Evolutionary conservation across 306 rosid genomes (phyloP), one percentile per base, ranked within the genome.

Genomic region (Bauhinia variegata): DNA sequence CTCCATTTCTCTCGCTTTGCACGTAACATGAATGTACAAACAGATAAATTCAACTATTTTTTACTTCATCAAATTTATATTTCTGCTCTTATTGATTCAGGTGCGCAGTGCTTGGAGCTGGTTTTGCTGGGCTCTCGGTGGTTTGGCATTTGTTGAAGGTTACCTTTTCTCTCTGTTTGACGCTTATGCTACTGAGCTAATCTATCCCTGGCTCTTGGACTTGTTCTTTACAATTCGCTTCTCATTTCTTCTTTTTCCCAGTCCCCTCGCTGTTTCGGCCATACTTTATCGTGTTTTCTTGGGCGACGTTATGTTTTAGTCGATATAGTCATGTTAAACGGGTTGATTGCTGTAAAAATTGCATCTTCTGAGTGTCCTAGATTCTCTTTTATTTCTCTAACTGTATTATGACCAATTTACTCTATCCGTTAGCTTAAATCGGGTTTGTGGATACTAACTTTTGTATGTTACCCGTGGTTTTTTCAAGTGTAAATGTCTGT

Each of bases 21-120:
- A 1, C 48, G 44, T 13, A 18, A 23, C 28, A 8, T 47, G 2
- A 23, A 53, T 16, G 2, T 11, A 12, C 53, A 19, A 32, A 15
- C 39, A 15, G 12, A 7, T 32, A 70, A 23, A 23, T 23, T 23
- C 2, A 23, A 2, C 28, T 23, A 23, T 2, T 37, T 11, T 38
- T 38, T 14, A 9, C 59, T 64, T 28, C 13, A 4, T 7, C 31
- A 13, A 11, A 2, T 18, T 11, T 11, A 5, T 34, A 0, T 66
- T 13, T 50, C 34, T 3, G 7, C 57, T 61, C 19, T 57, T 31
- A 11, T 50, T 63, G 68, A 14, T 71, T 63, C 68, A 68, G 93
- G 74, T 92, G 72, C 60, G 96, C 96, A 3, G 96, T 92, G 34
- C 96, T 92, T 65, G 98, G 98, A n/a, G 96, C 98, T 78, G 96